These are phyloP conservation scores for Salix viminalis DNA, from an alignment of 345 rosid species.

Conservation along the genomic window DNA sequence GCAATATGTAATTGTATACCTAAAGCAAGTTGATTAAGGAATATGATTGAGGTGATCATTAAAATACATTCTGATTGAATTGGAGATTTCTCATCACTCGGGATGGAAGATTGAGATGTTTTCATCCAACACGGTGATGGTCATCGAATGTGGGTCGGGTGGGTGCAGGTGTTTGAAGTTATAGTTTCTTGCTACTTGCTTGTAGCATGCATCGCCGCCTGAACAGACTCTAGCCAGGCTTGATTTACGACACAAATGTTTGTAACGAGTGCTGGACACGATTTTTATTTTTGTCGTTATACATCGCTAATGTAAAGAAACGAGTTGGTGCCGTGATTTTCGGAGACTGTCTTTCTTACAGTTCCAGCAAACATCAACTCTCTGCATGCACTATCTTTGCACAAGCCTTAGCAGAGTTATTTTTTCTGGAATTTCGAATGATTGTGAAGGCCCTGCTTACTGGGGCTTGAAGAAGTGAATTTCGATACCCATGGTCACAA, in stretches of 20 bases:
- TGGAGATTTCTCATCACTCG: conserved; percentile 3
- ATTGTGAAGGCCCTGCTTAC: conserved; percentile 1
- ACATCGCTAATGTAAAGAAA: conserved; percentile 6
- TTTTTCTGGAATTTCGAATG: neutral
- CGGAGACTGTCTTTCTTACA: neutral
- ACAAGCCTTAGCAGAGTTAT: neutral
- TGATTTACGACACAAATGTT: neutral
- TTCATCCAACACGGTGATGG: conserved; percentile 4
- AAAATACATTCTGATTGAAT: conserved; percentile 4
- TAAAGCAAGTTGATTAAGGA: conserved; percentile 14
- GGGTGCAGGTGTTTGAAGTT: neutral
- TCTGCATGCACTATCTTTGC: neutral
- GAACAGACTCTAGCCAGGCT: conserved; percentile 1
- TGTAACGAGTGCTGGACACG: conserved; percentile 6
- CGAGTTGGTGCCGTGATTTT: neutral
- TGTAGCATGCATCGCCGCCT: conserved; percentile 2
- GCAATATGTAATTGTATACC: conserved; percentile 11
- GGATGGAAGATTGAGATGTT: conserved; percentile 17
- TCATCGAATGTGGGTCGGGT: neutral
- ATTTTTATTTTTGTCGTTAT: conserved; percentile 2
- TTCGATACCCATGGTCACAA: conserved; percentile 39
- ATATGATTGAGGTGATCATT: conserved; percentile 18
- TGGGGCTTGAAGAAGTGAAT: conserved; percentile 50
- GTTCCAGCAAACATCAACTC: neutral
- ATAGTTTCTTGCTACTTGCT: conserved; percentile 1